Conservation (phyloP, 768 basidiomycete genomes). For the Xerocomellus amylosporus region DNA sequence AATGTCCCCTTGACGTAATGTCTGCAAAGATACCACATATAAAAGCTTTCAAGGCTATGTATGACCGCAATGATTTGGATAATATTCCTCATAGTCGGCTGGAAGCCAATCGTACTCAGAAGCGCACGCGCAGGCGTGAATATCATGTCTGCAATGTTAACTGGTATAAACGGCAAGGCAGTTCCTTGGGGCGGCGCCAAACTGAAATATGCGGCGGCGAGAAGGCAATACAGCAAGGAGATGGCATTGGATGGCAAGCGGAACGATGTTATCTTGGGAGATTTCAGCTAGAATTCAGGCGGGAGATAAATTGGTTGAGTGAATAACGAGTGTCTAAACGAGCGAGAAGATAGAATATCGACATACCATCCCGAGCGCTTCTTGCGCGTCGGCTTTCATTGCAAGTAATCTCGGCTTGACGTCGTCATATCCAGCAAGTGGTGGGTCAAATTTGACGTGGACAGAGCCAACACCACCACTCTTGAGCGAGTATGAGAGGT, state of each 20-base stretch:
- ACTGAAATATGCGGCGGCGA: constrained; percentile 18
- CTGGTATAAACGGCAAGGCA: constrained; percentile 15
- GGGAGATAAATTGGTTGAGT: not conserved
- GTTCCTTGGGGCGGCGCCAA: constrained; percentile 21
- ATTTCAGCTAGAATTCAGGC: constrained; percentile 46
- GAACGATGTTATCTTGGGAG: constrained; percentile 61
- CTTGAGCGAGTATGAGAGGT: constrained; percentile 59
- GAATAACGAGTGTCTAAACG: not conserved
- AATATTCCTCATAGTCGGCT: constrained; percentile 9
- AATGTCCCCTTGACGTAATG: constrained; percentile 23
- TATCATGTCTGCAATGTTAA: constrained; percentile 2
- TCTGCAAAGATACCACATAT: constrained; percentile 30
- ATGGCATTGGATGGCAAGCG: constrained; percentile 40
- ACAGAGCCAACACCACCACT: constrained; percentile 44
- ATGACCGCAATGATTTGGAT: not conserved
- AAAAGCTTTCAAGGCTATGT: constrained; percentile 29
- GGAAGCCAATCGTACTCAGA: constrained; percentile 15
- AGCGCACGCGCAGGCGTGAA: constrained; percentile 24
- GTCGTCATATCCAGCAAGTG: constrained; percentile 70
- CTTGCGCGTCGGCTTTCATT: constrained; percentile 81
- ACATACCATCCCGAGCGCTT: constrained; percentile 74
- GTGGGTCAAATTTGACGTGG: constrained; percentile 63
- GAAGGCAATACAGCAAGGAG: constrained; percentile 9
- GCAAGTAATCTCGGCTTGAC: constrained; percentile 75
- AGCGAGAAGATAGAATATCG: not conserved